phyloP scores from a whole-genome alignment of 1,284 basidiomycete genomes.

The Fomitopsis betulina region DNA sequence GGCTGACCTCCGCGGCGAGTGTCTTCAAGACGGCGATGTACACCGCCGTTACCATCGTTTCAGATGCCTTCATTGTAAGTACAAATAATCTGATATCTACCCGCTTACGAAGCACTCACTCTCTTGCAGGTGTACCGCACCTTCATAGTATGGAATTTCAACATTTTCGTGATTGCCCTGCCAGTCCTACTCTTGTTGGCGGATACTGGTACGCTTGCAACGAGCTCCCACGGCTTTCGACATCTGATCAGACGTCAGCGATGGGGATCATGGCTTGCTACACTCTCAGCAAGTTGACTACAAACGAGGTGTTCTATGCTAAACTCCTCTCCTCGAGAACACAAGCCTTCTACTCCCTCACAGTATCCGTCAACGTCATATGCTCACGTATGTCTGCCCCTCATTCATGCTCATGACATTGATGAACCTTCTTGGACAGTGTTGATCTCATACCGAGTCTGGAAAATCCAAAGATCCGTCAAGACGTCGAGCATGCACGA shows the following conservation, averaged over 20 bases:
- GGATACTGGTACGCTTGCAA: background rate
- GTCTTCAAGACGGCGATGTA: background rate
- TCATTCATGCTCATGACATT: background rate
- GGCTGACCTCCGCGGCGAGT: background rate
- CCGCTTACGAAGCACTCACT: background rate
- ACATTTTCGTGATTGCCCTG: background rate
- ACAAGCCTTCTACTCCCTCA: background rate
- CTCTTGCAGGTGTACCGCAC: background rate
- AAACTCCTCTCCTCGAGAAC: background rate
- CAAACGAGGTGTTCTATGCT: background rate
- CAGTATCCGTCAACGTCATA: background rate
- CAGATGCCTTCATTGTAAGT: conserved; percentile 1
- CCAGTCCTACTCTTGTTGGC: background rate
- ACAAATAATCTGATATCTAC: background rate
- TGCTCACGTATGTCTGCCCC: background rate
- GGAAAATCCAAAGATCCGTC: background rate
- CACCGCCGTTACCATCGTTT: background rate
- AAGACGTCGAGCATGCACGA: background rate
- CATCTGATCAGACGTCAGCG: background rate
- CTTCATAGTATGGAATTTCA: background rate
- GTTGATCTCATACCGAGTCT: background rate
- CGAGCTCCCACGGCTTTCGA: too few relatives aligned
- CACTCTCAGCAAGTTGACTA: background rate
- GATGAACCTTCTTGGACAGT: background rate
- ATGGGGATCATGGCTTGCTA: background rate